phyloP scores from a whole-genome alignment of 805 yeast species.

The Clavispora phyllophila region DNA sequence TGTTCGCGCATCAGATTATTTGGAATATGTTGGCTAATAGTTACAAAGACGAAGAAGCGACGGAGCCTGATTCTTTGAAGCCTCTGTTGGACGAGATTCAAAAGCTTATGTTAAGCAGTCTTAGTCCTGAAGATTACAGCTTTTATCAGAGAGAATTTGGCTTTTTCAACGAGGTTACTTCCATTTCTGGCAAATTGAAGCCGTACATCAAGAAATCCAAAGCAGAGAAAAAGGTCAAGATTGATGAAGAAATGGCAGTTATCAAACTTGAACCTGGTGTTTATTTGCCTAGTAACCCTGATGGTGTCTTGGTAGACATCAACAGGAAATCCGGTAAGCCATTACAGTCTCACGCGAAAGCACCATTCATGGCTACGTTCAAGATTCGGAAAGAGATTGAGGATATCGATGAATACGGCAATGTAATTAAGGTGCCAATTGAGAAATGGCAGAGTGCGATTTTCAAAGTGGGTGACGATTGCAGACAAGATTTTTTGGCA shows the following conservation, averaged over 20 bases:
- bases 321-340: slow-evolving; percentile 91
- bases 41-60: slow-evolving; percentile 83
- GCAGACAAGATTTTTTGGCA: slow-evolving; percentile 95
- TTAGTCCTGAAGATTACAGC: slow-evolving; percentile 52
- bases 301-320: slow-evolving; percentile 88
- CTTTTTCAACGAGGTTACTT: slow-evolving; percentile 87
- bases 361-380: slow-evolving; percentile 97
- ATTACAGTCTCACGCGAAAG: slow-evolving; percentile 95
- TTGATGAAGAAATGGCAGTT: slow-evolving; percentile 90
- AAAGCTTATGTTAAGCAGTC: slow-evolving; percentile 54
- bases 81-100: slow-evolving; percentile 77
- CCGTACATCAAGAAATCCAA: slow-evolving; percentile 92
- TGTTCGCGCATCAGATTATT: slow-evolving; percentile 95
- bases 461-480: slow-evolving; percentile 98
- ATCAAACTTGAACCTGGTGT: slow-evolving; percentile 76
- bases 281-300: slow-evolving; percentile 93
- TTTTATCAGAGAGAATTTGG: slow-evolving; percentile 81
- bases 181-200: slow-evolving; percentile 89
- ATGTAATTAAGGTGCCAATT: slow-evolving; percentile 29
- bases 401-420: slow-evolving; percentile 38
- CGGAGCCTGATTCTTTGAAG: slow-evolving; percentile 73
- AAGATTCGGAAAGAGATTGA: slow-evolving; percentile 61
- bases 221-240: slow-evolving; percentile 92
- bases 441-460: slow-evolving; percentile 92
- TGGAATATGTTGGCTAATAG: slow-evolving; percentile 97